Evolutionary conservation across 2,329 filamentous ascomycete species (phyloP).

Genomic region (Clonostachys rhizophaga): DNA sequence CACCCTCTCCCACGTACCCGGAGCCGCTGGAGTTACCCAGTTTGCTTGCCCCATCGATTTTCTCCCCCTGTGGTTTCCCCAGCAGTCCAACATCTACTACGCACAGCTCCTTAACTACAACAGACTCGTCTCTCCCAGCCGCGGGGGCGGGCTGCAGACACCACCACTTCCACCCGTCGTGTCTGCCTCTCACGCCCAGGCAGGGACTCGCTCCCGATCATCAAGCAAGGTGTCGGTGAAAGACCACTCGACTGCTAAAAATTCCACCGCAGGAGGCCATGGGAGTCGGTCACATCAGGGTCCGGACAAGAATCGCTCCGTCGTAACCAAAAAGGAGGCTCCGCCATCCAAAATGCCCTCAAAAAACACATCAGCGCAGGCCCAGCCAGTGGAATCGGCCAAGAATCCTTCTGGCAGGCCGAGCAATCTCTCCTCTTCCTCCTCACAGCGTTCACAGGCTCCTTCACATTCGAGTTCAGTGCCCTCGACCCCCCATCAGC

Average conservation of each 20-base stretch:
- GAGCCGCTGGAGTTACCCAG: conserved; percentile 18
- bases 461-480: conserved; percentile 75
- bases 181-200: conserved; percentile 51
- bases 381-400: conserved; percentile 21
- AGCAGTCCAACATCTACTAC: conserved; percentile 55
- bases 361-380: conserved; percentile 23
- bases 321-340: conserved; percentile 54
- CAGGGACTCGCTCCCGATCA: conserved; percentile 51
- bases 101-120: conserved; percentile 63
- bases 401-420: conserved; percentile 21
- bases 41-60: conserved; percentile 44
- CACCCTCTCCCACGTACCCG: conserved; percentile 1
- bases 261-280: conserved; percentile 51
- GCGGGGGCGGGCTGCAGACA: conserved; percentile 51
- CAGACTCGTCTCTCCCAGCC: conserved; percentile 54
- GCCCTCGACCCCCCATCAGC: conserved; percentile 88
- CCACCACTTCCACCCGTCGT: conserved; percentile 50
- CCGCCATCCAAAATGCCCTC: conserved; percentile 42
- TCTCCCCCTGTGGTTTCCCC: conserved; percentile 49
- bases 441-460: conserved; percentile 11
- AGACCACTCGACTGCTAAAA: conserved; percentile 39
- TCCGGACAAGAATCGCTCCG: conserved; percentile 57
- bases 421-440: conserved; percentile 16
- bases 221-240: conserved; percentile 56
- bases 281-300: conserved; percentile 57